A percentile compares a stretch with the other conserved stretches of the same genome.
Conservation (phyloP, 1,284 basidiomycete genomes). For the Moesziomyces sp. region DNA sequence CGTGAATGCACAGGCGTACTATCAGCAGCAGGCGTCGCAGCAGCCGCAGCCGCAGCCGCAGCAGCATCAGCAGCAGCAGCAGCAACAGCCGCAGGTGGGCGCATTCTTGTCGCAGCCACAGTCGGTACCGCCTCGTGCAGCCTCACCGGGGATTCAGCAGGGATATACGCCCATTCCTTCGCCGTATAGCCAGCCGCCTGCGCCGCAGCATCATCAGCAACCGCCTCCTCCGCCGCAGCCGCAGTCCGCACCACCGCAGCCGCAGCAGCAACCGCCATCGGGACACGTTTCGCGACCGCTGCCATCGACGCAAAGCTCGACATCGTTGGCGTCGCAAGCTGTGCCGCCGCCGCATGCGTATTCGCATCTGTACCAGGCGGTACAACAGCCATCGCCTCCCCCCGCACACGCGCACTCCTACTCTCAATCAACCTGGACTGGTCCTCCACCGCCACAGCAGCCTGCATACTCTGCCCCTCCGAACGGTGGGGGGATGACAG, state of each 20-base stretch:
- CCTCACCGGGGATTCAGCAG: constrained; percentile 22
- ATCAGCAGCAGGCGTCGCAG: constrained; percentile 28
- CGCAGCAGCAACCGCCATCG: constrained; percentile 3
- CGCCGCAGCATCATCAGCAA: constrained; percentile 3
- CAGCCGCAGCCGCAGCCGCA: constrained; percentile 15
- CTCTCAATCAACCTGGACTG: constrained; percentile 25
- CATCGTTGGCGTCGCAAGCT: constrained; percentile 11
- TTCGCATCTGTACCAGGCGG: constrained; percentile 32
- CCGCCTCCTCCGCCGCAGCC: constrained; percentile 2
- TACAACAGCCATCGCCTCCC: constrained; percentile 33
- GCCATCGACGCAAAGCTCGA: constrained; percentile 38
- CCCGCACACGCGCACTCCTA: constrained; percentile 12
- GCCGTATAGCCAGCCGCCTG: constrained; percentile 25
- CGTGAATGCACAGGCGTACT: constrained; percentile 48
- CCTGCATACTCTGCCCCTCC: constrained; percentile 2
- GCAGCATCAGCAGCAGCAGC: constrained; percentile 17
- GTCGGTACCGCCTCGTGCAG: constrained; percentile 21
- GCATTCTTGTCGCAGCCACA: constrained; percentile 24
- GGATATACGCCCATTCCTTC: constrained; percentile 35
- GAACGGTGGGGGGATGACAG: constrained; percentile 6
- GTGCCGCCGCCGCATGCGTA: constrained; percentile 14
- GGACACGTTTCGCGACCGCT: constrained; percentile 25
- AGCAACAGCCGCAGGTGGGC: constrained; percentile 6
- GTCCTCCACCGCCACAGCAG: constrained; percentile 17
- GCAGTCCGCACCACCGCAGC: constrained; percentile 3